phyloP scores from a whole-genome alignment of 345 rosid genomes.

The Gossypium sturtianum region DNA sequence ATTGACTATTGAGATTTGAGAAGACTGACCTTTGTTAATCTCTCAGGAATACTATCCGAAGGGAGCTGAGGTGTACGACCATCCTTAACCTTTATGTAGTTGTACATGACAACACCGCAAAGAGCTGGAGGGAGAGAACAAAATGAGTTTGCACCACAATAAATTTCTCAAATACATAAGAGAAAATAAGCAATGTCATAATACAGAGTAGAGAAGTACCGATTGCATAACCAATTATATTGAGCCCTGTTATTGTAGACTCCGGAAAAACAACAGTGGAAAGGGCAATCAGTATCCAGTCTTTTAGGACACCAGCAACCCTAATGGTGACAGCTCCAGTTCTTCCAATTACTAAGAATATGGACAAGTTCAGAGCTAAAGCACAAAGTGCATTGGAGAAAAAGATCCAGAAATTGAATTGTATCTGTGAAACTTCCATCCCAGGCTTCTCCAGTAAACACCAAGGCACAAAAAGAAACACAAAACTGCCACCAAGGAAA shows the following conservation, averaged over 20 bases:
- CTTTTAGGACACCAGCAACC: conserved; percentile 96
- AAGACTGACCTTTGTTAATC: conserved; percentile 64
- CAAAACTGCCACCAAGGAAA: conserved; percentile 49
- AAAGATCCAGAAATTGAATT: conserved; percentile 96
- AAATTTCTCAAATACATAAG: neutral
- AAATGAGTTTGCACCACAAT: neutral
- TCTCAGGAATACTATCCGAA: conserved; percentile 66
- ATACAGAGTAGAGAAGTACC: conserved; percentile 38
- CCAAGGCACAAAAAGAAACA: conserved; percentile 90
- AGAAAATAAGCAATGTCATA: neutral
- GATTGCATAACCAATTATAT: conserved; percentile 86
- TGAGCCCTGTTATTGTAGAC: conserved; percentile 85
- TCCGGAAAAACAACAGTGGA: conserved; percentile 90
- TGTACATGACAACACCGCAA: conserved; percentile 93
- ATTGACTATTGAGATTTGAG: conserved; percentile 4
- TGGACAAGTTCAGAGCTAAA: conserved; percentile 82
- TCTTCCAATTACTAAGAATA: conserved; percentile 89
- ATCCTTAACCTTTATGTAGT: conserved; percentile 26
- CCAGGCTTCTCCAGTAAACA: conserved; percentile 77
- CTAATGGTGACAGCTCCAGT: conserved; percentile 88
- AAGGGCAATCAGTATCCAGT: conserved; percentile 96
- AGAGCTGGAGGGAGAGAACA: conserved; percentile 46
- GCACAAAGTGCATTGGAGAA: conserved; percentile 95
- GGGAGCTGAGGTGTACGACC: conserved; percentile 59
- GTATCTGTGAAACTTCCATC: conserved; percentile 76